Percentiles rank a stretch among this genome's conserved stretches.
Conservation (phyloP, 2,329 filamentous ascomycete species). For the Diaporthe velutina region DNA sequence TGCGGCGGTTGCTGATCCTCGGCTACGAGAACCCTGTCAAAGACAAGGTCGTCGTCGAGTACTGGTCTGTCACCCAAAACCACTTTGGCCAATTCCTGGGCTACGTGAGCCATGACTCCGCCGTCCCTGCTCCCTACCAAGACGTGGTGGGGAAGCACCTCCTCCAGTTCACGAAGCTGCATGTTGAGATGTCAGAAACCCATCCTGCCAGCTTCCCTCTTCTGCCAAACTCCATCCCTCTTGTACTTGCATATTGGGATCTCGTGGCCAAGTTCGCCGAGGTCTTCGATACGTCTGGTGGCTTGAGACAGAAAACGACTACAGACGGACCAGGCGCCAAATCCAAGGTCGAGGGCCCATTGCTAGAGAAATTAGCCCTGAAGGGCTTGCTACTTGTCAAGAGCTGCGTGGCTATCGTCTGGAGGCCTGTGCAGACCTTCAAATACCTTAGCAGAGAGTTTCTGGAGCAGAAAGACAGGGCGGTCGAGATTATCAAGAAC, state of each 20-base stretch:
- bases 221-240: slow-evolving; percentile 81
- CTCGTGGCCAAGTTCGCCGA: slow-evolving; percentile 83
- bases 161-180: slow-evolving; percentile 90
- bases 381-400: slow-evolving; percentile 87
- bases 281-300: slow-evolving; percentile 74
- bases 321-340: slow-evolving; percentile 55
- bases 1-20: slow-evolving; percentile 82
- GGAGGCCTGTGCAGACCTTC: slow-evolving; percentile 84
- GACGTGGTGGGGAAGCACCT: slow-evolving; percentile 85
- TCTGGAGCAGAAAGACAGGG: slow-evolving; percentile 80
- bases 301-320: slow-evolving; percentile 60
- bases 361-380: slow-evolving; percentile 84
- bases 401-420: slow-evolving; percentile 87
- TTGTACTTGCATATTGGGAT: slow-evolving; percentile 88
- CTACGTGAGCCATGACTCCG: slow-evolving; percentile 70
- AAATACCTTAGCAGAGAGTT: slow-evolving; percentile 82
- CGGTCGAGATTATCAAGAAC: slow-evolving; percentile 76
- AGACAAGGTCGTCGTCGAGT: slow-evolving; percentile 79
- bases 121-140: slow-evolving; percentile 65
- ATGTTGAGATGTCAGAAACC: slow-evolving; percentile 84
- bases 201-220: slow-evolving; percentile 88
- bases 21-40: slow-evolving; percentile 89
- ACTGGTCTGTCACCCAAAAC: slow-evolving; percentile 83
- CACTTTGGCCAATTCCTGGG: slow-evolving; percentile 84
- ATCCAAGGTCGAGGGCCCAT: slow-evolving; percentile 68